Evolutionary conservation across 305 asterid genomes (phyloP).

Genomic region (Rubia tinctorum): DNA sequence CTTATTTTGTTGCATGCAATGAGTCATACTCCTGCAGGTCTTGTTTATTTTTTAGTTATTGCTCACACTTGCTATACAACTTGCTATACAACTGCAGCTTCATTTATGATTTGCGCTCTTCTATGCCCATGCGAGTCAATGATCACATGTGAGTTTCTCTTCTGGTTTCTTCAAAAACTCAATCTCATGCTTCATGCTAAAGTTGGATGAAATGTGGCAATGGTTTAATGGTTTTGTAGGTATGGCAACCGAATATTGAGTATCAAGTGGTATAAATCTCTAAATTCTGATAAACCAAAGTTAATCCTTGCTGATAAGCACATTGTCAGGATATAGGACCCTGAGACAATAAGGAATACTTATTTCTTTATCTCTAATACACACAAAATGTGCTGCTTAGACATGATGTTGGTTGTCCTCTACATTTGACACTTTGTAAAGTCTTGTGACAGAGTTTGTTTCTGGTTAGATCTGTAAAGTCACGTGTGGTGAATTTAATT

Average conservation of each 20-base stretch:
- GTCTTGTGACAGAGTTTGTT: neutral
- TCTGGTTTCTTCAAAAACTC: neutral
- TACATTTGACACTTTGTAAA: neutral
- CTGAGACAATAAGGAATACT: slow-evolving; percentile 57
- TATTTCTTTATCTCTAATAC: neutral
- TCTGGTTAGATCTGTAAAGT: neutral
- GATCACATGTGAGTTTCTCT: slow-evolving; percentile 84
- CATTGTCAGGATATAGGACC: slow-evolving; percentile 90
- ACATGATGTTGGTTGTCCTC: neutral
- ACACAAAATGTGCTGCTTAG: neutral
- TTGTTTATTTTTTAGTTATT: neutral
- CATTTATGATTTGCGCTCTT: slow-evolving; percentile 80
- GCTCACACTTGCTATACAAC: slow-evolving; percentile 21
- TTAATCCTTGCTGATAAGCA: slow-evolving; percentile 79
- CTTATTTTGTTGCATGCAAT: neutral
- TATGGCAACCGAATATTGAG: slow-evolving; percentile 83
- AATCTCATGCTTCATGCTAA: slow-evolving; percentile 14
- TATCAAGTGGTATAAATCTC: slow-evolving; percentile 90
- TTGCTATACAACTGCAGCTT: slow-evolving; percentile 45
- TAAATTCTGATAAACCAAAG: slow-evolving; percentile 61
- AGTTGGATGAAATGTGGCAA: neutral
- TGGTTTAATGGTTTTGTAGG: slow-evolving; percentile 43
- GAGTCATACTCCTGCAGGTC: neutral
- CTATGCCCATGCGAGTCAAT: slow-evolving; percentile 66
- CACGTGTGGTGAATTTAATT: no score